Evolutionary conservation across 2,329 filamentous ascomycete genomes (phyloP), one percentile per base, ranked within the genome.

Genomic region (Botrytis hyacinthi): DNA sequence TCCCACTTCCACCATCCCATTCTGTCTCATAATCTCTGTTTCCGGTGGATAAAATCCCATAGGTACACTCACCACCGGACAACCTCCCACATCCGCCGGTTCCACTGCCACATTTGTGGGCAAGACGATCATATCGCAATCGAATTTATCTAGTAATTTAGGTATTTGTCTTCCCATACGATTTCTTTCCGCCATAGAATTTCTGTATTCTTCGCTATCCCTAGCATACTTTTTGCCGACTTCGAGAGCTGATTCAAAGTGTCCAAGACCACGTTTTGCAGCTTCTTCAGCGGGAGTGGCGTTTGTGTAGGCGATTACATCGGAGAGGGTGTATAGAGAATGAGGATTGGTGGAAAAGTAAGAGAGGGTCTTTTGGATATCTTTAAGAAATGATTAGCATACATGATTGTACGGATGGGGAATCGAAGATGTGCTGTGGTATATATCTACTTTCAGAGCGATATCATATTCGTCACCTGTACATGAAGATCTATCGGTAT

Each of bases 401-500:
- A 4, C 3, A 22, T 42, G n/a, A 0, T 61, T 20, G 29, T 40
- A 20, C 16, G 22, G 4, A 3, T 40, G 9, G 8, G 44, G 16
- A 12, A 65, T 59, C 20, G 40, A 4, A n/a, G 12, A 37, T 18
- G 18, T 73, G 63, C 72, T 73, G 44, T 63, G 46, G 37, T 71
- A 70, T 37, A 65, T 46, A 44, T 69, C 72, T 9, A 73, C 46
- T 42, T 29, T n/a, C 4, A 70, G 22, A 1, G 59, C 59, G 22
- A 71, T 35, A 22, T 60, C 44, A 20, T 69, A 71, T n/a, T 73
- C 44, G 16, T 65, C 37, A n/a, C 67, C 59, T 5, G 54, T 61
- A n/a, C 40, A 54, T 4, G 66, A 63, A 35, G 44, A 62, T 60
- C 66, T 63, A 65, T 73, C 90, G 90, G 77, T 91, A 18, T 1